Evolutionary conservation across 176 grass and related monocot genomes (phyloP).

Genomic region (Leersia perrieri): DNA sequence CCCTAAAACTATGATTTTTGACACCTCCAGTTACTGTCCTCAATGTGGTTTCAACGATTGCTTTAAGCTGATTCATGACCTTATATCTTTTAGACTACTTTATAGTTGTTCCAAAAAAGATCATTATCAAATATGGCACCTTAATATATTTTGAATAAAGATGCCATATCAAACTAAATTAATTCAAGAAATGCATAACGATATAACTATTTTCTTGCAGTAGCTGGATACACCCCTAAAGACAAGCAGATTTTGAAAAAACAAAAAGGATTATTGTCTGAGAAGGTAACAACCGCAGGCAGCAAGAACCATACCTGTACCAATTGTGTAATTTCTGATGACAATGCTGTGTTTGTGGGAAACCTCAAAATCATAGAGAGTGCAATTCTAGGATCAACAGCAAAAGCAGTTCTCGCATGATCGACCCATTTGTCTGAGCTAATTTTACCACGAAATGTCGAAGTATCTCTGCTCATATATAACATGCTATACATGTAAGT

Average conservation of each 20-base stretch:
- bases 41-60: slow-evolving; percentile 4
- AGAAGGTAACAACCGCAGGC: slow-evolving; percentile 15
- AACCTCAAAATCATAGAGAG: slow-evolving; percentile 72
- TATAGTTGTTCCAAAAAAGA: slow-evolving; percentile 8
- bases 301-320: slow-evolving; percentile 69
- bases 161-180: slow-evolving; percentile 7
- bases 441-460: slow-evolving; percentile 75
- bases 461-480: slow-evolving; percentile 60
- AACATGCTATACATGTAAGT: slow-evolving; percentile 20
- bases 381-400: slow-evolving; percentile 86
- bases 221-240: background rate
- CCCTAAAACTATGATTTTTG: slow-evolving; percentile 2
- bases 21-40: background rate
- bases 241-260: slow-evolving; percentile 8
- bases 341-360: slow-evolving; percentile 73
- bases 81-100: slow-evolving; percentile 9
- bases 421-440: slow-evolving; percentile 95
- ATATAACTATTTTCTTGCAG: background rate
- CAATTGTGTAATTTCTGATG: slow-evolving; percentile 83
- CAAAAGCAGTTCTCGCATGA: slow-evolving; percentile 88
- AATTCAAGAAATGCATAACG: slow-evolving; percentile 2
- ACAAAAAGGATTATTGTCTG: slow-evolving; percentile 18
- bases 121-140: background rate
- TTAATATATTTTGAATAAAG: background rate
- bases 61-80: slow-evolving; percentile 4